phyloP scores from a whole-genome alignment of 1,284 basidiomycete genomes.

The Rhodotorula sp. region DNA sequence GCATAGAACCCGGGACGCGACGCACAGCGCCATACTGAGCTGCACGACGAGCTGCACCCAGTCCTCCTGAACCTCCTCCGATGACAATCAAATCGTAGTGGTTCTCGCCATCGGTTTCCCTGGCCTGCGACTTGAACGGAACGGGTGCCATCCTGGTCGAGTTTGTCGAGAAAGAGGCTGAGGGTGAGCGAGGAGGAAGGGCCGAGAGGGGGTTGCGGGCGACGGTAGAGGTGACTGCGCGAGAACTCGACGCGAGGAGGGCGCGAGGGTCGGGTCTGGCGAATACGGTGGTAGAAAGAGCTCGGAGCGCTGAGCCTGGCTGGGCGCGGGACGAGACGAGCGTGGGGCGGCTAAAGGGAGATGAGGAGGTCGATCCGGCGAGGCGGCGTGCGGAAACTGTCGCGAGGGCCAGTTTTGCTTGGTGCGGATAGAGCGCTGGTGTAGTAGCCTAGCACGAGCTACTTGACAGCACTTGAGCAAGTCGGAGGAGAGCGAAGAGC shows the following conservation, averaged over 20 bases:
- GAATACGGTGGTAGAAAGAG: not conserved
- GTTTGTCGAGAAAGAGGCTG: conserved; percentile 2
- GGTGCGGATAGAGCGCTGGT: too few relatives aligned
- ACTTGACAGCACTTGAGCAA: too few relatives aligned
- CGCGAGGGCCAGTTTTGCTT: too few relatives aligned
- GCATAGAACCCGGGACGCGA: too few relatives aligned
- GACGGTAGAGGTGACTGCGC: not conserved
- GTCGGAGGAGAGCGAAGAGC: too few relatives aligned
- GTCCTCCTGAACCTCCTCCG: conserved; percentile 79
- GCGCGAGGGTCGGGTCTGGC: not conserved
- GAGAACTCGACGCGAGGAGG: not conserved
- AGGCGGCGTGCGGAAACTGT: too few relatives aligned
- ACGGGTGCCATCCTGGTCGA: conserved; percentile 40
- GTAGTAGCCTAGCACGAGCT: too few relatives aligned
- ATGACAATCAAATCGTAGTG: conserved; percentile 68
- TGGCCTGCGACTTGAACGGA: conserved; percentile 43
- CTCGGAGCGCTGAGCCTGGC: too few relatives aligned
- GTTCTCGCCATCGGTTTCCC: conserved; percentile 61
- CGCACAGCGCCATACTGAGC: conserved; percentile 89
- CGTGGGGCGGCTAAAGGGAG: too few relatives aligned
- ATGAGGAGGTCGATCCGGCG: too few relatives aligned
- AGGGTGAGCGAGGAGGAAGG: not conserved
- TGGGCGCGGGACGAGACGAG: too few relatives aligned
- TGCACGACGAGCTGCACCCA: conserved; percentile 76
- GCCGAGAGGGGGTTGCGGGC: not conserved